These are phyloP conservation scores for Fusarium multiceps DNA, from an alignment of 2,329 filamentous ascomycete genomes.

Conservation along the genomic window DNA sequence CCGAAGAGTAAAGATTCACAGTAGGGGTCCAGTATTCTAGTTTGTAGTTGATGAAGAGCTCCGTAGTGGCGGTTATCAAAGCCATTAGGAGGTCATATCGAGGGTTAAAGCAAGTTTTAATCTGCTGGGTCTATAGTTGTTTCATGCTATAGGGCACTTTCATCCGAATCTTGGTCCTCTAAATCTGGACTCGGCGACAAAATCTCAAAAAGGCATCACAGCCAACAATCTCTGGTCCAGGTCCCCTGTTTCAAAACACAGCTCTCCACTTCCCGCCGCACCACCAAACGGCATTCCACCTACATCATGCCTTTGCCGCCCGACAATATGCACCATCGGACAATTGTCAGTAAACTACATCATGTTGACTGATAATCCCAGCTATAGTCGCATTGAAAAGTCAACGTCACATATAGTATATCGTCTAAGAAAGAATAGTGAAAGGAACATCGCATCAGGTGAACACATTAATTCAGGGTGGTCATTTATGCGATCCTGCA, in stretches of 20 bases:
- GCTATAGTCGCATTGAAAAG: slow-evolving; percentile 2
- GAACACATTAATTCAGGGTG: slow-evolving; percentile 23
- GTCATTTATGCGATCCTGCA: slow-evolving; percentile 17
- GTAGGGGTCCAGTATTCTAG: not conserved
- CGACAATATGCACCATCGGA: not conserved
- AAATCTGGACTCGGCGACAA: not conserved
- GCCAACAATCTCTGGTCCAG: slow-evolving; percentile 10
- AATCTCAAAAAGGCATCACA: slow-evolving; percentile 1
- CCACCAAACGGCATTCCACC: slow-evolving; percentile 3
- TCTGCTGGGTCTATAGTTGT: not conserved
- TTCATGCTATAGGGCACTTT: not conserved
- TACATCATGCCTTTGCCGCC: slow-evolving; percentile 9
- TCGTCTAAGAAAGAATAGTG: not conserved
- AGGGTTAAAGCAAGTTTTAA: not conserved
- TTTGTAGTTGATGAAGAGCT: not conserved
- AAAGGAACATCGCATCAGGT: slow-evolving; percentile 19
- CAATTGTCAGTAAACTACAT: not conserved
- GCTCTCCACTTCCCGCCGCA: slow-evolving; percentile 21
- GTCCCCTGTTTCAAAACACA: slow-evolving; percentile 32
- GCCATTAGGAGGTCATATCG: not conserved
- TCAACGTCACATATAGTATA: slow-evolving; percentile 8
- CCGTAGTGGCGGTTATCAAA: slow-evolving; percentile 12
- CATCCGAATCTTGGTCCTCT: not conserved
- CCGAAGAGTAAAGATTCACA: not conserved
- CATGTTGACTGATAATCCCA: not conserved